Percentiles rank a stretch among this genome's conserved stretches.
These are phyloP conservation scores for Vaccinium corymbosum DNA, from an alignment of 148 eudicot species.

Conservation along the genomic window DNA sequence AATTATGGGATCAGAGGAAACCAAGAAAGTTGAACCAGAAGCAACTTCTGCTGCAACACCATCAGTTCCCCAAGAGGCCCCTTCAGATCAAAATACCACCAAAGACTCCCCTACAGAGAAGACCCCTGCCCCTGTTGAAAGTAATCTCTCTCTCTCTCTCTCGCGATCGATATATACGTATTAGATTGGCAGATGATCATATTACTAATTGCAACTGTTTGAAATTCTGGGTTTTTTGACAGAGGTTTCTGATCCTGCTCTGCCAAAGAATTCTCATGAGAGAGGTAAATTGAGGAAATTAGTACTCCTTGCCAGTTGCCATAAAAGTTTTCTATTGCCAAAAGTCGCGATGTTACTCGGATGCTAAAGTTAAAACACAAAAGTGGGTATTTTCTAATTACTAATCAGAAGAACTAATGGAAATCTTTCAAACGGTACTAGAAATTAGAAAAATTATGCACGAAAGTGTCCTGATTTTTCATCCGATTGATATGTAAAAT, in stretches of 20 bases:
- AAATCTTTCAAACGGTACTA: not conserved
- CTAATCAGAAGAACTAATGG: too few species aligned
- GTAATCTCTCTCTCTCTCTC: slow-evolving; percentile 11
- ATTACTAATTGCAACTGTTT: not conserved
- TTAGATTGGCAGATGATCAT: not conserved
- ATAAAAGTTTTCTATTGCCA: not conserved
- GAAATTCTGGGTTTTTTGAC: slow-evolving; percentile 2
- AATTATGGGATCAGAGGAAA: not conserved
- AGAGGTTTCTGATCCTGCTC: slow-evolving; percentile 20
- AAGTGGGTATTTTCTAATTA: not conserved
- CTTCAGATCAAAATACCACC: not conserved
- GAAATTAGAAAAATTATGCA: not conserved
- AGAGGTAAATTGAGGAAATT: slow-evolving; percentile 31
- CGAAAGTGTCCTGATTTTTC: not conserved
- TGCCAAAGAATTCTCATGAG: slow-evolving; percentile 27
- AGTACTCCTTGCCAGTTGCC: not conserved
- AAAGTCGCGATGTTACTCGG: not conserved
- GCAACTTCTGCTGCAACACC: not conserved
- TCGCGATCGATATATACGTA: not conserved
- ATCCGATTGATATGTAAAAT: not conserved
- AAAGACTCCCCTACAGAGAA: not conserved
- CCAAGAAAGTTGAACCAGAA: slow-evolving; percentile 10
- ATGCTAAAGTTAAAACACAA: not conserved
- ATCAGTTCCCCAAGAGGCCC: not conserved
- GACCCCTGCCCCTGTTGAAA: not conserved